Base-by-base conservation (phyloP, 2,329 filamentous ascomycete genomes). In the Tolypocladium cylindrosporum region DNA sequence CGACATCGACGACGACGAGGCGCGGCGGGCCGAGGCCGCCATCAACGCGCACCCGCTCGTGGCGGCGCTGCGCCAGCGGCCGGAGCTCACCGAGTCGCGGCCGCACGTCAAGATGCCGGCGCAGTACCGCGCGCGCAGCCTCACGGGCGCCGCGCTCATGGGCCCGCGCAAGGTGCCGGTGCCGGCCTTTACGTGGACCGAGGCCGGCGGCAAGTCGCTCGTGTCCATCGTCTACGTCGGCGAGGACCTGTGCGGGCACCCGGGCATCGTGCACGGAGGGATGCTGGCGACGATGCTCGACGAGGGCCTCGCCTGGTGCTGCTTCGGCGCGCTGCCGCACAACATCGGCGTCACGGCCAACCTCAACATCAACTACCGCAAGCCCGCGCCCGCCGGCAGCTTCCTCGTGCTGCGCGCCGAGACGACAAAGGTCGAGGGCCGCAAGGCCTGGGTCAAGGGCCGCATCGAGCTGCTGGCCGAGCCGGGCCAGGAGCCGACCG, bases 391-490 rank as follows among this genome's bases (percentile, higher is more conserved):
- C 65, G 91, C 91, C 7, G 83, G 84, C 27, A 82, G 83, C 60
- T 94, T 88, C 68, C 77, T 95, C 37, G 90, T 96, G 50, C 75
- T 99, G 59, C 81, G 83, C 61, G 92, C 90, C 4, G 83, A 85
- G 69, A 96, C 92, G 24, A 86, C 83, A 11, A 92, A 88, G 75
- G 89, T 93, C 1, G 91, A 97, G 69, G 93, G 94, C 1, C 81
- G 94, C 61, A 97, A 97, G 77, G 93, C 91, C 14, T 97, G 91
- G 91, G 91, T 97, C 1, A 87, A 89, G 74, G 94, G 91, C 1
- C 83, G 84, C 64, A 86, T 97, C 66, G 91, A 96, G 80, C 87
- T 90, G 57, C 74, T 97, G 60, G 82, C 83, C 9, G 59, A 79
- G 77, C 76, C 64, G 40, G 83, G 84, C 10, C 81, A 86, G 72